Percentiles rank a stretch among this genome's conserved stretches.
Evolutionary conservation across 2,329 filamentous ascomycete species (phyloP).

Genomic region (Colletotrichum camelliae): DNA sequence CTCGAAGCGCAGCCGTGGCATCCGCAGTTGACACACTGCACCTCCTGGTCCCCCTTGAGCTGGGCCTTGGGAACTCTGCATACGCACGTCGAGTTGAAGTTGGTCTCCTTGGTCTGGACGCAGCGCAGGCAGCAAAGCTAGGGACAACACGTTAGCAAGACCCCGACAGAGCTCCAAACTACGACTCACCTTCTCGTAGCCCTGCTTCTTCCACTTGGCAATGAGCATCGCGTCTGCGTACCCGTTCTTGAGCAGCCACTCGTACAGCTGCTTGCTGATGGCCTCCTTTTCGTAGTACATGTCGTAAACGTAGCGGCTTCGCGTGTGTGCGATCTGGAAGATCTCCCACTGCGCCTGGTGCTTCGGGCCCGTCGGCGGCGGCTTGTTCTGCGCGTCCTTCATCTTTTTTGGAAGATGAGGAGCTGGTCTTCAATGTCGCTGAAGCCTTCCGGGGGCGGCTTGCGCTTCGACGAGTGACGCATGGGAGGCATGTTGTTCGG

Average conservation of each 20-base stretch:
- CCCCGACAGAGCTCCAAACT: not conserved
- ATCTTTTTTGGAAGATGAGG: slow-evolving; percentile 88
- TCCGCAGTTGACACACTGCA: slow-evolving; percentile 95
- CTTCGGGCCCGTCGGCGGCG: slow-evolving; percentile 78
- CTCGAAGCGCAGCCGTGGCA: slow-evolving; percentile 89
- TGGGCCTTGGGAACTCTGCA: slow-evolving; percentile 91
- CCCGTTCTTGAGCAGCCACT: slow-evolving; percentile 94
- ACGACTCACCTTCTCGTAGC: slow-evolving; percentile 86
- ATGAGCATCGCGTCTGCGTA: slow-evolving; percentile 96
- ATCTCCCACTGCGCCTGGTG: slow-evolving; percentile 96
- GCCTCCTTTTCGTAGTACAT: slow-evolving; percentile 98
- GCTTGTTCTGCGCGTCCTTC: slow-evolving; percentile 93
- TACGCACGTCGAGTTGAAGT: slow-evolving; percentile 97
- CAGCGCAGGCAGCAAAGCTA: slow-evolving; percentile 93
- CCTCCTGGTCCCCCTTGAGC: slow-evolving; percentile 86
- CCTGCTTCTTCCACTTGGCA: slow-evolving; percentile 99
- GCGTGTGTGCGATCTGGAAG: slow-evolving; percentile 95
- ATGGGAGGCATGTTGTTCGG: slow-evolving; percentile 71
- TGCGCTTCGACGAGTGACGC: slow-evolving; percentile 76
- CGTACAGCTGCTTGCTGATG: slow-evolving; percentile 90
- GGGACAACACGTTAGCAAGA: not conserved
- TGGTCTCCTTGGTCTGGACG: slow-evolving; percentile 99
- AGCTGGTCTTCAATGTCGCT: slow-evolving; percentile 87
- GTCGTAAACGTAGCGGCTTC: slow-evolving; percentile 93
- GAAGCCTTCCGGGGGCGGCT: slow-evolving; percentile 85